These are phyloP conservation scores for Tillandsia fasciculata DNA, from an alignment of 176 grass and related monocot genomes.

Conservation along the genomic window DNA sequence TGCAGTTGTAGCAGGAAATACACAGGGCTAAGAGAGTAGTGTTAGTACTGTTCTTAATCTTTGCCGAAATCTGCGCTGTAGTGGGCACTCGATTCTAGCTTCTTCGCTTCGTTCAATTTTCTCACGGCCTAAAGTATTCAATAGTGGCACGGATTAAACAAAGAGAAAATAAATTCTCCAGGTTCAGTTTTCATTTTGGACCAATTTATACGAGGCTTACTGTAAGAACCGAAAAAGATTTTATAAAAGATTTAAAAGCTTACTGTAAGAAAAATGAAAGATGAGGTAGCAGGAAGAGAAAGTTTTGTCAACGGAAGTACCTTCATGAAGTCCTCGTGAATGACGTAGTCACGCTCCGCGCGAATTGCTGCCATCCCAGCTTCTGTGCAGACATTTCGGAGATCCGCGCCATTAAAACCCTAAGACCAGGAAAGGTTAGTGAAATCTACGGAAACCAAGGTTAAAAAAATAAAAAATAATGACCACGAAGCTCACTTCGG, in stretches of 20 bases:
- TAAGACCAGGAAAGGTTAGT: conserved; percentile 9
- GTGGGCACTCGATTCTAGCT: conserved; percentile 72
- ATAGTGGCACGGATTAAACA: not conserved
- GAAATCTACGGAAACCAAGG: not conserved
- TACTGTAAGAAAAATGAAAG: too few species aligned
- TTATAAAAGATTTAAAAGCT: too few species aligned
- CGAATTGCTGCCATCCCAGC: conserved; percentile 88
- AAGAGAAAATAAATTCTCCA: not conserved
- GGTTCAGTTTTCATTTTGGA: too few species aligned
- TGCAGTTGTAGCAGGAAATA: too few species aligned
- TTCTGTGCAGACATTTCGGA: conserved; percentile 90
- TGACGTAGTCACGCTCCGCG: conserved; percentile 78
- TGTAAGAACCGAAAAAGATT: too few species aligned
- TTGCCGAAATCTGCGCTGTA: conserved; percentile 83
- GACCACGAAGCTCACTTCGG: conserved; percentile 37
- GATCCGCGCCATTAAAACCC: conserved; percentile 86
- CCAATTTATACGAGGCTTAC: too few species aligned
- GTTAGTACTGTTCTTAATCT: conserved; percentile 20
- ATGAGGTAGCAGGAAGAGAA: not conserved
- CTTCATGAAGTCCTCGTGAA: conserved; percentile 99
- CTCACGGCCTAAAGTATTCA: conserved; percentile 51
- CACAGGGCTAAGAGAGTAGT: not conserved
- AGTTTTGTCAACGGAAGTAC: conserved; percentile 11
- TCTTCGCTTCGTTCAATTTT: conserved; percentile 91
- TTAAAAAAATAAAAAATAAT: not conserved